Percentiles rank a stretch among this genome's conserved stretches.
Conservation (phyloP, 2,329 filamentous ascomycete species). For the Aspergillus transmontanensis region DNA sequence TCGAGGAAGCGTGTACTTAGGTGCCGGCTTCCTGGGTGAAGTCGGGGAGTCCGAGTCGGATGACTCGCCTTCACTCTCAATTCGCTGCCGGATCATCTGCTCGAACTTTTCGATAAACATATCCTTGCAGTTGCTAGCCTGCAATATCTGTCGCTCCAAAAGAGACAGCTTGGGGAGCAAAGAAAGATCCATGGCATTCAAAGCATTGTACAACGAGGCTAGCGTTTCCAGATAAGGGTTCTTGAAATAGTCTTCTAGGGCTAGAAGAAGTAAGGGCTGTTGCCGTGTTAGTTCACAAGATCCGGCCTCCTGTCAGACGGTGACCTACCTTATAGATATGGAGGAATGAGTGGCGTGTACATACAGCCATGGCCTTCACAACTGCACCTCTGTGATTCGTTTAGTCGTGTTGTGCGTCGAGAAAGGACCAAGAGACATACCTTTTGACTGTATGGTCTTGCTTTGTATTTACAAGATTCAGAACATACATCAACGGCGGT, state of each 20-base stretch:
- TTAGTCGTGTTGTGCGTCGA: background rate
- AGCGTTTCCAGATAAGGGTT: constrained; percentile 85
- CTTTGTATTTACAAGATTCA: constrained; percentile 98
- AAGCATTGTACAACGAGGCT: constrained; percentile 82
- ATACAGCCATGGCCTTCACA: constrained; percentile 98
- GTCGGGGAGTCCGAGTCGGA: constrained; percentile 38
- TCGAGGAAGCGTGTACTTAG: constrained; percentile 75
- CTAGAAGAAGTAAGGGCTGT: constrained; percentile 82
- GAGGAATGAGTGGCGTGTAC: constrained; percentile 93
- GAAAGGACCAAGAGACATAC: constrained; percentile 38
- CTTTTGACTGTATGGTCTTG: constrained; percentile 87
- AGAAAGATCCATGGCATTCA: constrained; percentile 96
- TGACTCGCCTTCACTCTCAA: constrained; percentile 61
- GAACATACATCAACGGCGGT: constrained; percentile 90
- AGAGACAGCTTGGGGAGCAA: constrained; percentile 83
- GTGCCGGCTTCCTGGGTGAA: constrained; percentile 60
- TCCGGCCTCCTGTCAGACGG: background rate
- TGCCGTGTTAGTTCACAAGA: constrained; percentile 5
- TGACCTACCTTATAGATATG: constrained; percentile 89
- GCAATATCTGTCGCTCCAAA: constrained; percentile 82
- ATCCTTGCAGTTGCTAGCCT: constrained; percentile 90
- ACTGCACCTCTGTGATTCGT: constrained; percentile 70
- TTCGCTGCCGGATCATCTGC: constrained; percentile 83
- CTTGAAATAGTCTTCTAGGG: constrained; percentile 96
- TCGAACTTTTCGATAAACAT: constrained; percentile 98